These are phyloP conservation scores for Lentinus tigrinus DNA, from an alignment of 768 basidiomycete genomes.

Conservation along the genomic window DNA sequence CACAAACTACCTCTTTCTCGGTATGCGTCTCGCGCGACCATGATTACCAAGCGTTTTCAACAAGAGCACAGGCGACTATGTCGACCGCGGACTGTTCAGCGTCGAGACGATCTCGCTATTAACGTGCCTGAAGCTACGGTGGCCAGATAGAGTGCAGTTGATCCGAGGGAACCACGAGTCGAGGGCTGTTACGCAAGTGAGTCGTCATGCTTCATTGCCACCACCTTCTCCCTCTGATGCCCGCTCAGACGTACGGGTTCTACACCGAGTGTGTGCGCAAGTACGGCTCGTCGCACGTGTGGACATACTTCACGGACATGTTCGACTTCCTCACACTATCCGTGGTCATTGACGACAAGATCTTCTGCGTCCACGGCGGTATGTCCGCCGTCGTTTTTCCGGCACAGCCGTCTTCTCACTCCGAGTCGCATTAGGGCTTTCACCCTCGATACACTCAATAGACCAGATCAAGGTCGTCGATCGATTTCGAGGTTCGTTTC, in stretches of 20 bases:
- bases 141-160: slow-evolving; percentile 94
- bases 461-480: slow-evolving; percentile 99
- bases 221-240: slow-evolving; percentile 28
- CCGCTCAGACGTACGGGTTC: slow-evolving; percentile 89
- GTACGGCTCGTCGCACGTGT: slow-evolving; percentile 93
- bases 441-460: slow-evolving; percentile 97
- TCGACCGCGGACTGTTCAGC: slow-evolving; percentile 95
- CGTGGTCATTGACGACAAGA: slow-evolving; percentile 97
- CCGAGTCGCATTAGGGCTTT: slow-evolving; percentile 60
- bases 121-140: slow-evolving; percentile 94
- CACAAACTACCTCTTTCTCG: slow-evolving; percentile 98
- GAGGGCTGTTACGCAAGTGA: slow-evolving; percentile 93
- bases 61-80: slow-evolving; percentile 81
- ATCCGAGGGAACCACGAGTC: slow-evolving; percentile 99
- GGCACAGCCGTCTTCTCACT: not conserved
- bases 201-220: slow-evolving; percentile 29
- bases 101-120: slow-evolving; percentile 98
- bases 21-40: slow-evolving; percentile 44
- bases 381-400: slow-evolving; percentile 23
- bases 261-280: slow-evolving; percentile 98
- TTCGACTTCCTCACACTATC: slow-evolving; percentile 98
- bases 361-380: slow-evolving; percentile 99
- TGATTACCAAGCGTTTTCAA: slow-evolving; percentile 4
- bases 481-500: slow-evolving; percentile 81
- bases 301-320: slow-evolving; percentile 99